Evolutionary conservation across 768 basidiomycete genomes (phyloP), one percentile per base, ranked within the genome.

Genomic region (Lactarius quietus): DNA sequence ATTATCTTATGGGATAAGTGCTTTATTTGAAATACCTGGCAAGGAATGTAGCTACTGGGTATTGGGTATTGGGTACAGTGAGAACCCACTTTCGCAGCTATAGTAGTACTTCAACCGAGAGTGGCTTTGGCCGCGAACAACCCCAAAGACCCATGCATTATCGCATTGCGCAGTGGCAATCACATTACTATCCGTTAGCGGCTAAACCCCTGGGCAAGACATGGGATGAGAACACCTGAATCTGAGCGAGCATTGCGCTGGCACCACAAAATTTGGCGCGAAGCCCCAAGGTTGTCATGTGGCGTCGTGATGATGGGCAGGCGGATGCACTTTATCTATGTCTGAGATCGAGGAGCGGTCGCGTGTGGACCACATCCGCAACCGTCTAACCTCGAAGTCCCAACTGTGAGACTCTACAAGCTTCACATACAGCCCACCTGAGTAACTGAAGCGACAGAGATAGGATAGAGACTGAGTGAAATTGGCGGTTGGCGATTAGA

Each of bases 401-500:
- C 41, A 18, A 41, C 18, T 9, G 41, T 4, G 20, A 20, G 33
- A 8, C 33, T 33, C 8, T 33, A 12, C 10, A 41, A 45, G 8
- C 20, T 48, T 23, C 23, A 6, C 23, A 14, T 7, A 48, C 45
- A 6, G 7, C 39, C 29, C 26, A 0, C 36, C 43, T 55, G 7
- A n/a, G 54, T 31, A 18, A 26, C n/a, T 7, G 12, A 6, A 36
- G 15, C 54, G 26, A 18, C 15, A 56, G 58, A 3, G 41, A 9
- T 20, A 53, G n/a, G 14, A 20, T 48, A 48, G 54, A 15, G 5
- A 12, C 9, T 48, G 64, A 65, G 64, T 7, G 35, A 56, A 26
- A 65, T 56, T 56, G 10, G 65, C 65, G 14, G 31, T 39, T 61
- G 55, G 59, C 18, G 55, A 35, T 14, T 12, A 56, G 38, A n/a